Evolutionary conservation across 2,329 filamentous ascomycete genomes (phyloP).

Genomic region (Pseudonectria foliicola): DNA sequence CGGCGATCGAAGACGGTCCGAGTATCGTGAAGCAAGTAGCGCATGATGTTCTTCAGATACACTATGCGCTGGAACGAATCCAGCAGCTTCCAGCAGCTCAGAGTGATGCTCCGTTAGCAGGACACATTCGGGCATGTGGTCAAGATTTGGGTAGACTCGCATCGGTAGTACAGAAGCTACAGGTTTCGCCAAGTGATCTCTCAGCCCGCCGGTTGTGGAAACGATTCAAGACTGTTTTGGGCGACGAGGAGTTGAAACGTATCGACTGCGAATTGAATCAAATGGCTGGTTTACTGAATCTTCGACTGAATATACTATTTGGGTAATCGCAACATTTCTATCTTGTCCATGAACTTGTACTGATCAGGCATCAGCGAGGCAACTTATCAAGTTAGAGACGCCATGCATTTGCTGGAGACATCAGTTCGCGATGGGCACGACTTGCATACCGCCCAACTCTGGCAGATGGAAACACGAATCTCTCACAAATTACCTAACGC

Average conservation of each 20-base stretch:
- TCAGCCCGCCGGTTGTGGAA: conserved; percentile 4
- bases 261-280: not conserved
- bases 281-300: not conserved
- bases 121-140: conserved; percentile 1
- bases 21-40: conserved; percentile 3
- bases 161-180: not conserved
- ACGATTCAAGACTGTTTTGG: conserved; percentile 1
- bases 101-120: not conserved
- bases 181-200: conserved; percentile 1
- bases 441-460: too few relatives aligned
- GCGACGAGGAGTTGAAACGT: conserved; percentile 2
- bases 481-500: too few relatives aligned
- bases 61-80: conserved; percentile 4
- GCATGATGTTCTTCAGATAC: conserved; percentile 1
- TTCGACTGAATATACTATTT: conserved; percentile 1
- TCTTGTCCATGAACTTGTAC: rapidly evolving
- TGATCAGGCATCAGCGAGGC: not conserved
- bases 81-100: not conserved
- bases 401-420: too few relatives aligned
- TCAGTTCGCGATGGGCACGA: too few relatives aligned
- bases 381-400: not conserved
- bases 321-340: not conserved
- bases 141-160: conserved; percentile 3
- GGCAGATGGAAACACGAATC: too few relatives aligned
- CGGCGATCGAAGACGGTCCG: conserved; percentile 8